Evolutionary conservation across 2,329 filamentous ascomycete species (phyloP).

Genomic region (Paracoccidioides brasiliensis): DNA sequence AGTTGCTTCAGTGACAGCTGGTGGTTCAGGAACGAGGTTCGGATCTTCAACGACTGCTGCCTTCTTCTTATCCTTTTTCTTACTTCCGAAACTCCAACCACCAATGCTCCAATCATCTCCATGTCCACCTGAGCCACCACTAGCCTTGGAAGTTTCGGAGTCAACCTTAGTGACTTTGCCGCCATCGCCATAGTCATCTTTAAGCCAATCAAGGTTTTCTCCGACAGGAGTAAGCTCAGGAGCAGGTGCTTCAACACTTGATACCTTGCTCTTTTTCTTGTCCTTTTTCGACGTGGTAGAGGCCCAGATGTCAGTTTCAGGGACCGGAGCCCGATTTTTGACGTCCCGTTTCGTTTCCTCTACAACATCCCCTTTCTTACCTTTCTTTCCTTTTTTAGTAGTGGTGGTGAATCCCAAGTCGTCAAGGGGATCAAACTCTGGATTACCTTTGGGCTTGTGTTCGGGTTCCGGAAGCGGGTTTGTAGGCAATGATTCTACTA

Average conservation of each 20-base stretch:
- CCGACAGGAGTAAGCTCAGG: conserved; percentile 8
- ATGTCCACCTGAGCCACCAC: conserved; percentile 3
- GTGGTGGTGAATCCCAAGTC: conserved; percentile 19
- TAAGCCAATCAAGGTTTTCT: conserved; percentile 19
- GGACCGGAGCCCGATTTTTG: conserved; percentile 14
- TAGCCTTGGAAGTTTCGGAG: conserved; percentile 13
- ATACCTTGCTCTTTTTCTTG: conserved; percentile 22
- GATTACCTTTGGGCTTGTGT: conserved; percentile 14
- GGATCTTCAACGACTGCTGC: conserved; percentile 17
- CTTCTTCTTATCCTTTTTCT: conserved; percentile 23
- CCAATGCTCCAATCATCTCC: conserved; percentile 8
- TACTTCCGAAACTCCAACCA: conserved; percentile 22
- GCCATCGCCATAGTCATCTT: conserved; percentile 8
- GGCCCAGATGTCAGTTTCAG: conserved; percentile 21
- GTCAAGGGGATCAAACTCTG: conserved; percentile 18
- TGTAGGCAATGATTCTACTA: conserved; percentile 11
- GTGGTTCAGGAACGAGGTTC: conserved; percentile 17
- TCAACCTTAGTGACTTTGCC: conserved; percentile 14
- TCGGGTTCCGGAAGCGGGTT: conserved; percentile 8
- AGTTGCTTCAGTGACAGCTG: conserved; percentile 16
- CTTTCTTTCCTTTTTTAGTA: conserved; percentile 22
- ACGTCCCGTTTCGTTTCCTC: conserved; percentile 9
- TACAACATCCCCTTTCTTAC: conserved; percentile 14
- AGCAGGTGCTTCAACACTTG: conserved; percentile 6
- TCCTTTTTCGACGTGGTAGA: conserved; percentile 16